Evolutionary conservation across 352 stramenopile species (phyloP), one percentile per base, ranked within the genome.

Genomic region (Phytophthora brassicae): DNA sequence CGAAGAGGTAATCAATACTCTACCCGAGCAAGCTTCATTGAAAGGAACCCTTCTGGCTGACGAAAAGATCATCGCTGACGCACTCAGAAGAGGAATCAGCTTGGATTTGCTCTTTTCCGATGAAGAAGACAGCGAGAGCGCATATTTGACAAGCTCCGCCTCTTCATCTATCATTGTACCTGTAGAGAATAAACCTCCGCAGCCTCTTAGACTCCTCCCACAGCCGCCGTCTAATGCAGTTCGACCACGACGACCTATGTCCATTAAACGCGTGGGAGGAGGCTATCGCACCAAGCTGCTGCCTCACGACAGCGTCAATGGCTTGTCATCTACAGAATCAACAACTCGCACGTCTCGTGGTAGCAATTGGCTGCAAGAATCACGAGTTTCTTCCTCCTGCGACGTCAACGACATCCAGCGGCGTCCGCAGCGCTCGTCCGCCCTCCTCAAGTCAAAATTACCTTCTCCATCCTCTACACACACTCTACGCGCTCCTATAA

Each of bases 101-200:
- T 65, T 88, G 17, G 79, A 88, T 26, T 55, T 88, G 42, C 64
- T 88, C 22, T 85, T 88, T 50, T 85, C 79, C 2, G 75, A 84
- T 24, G 65, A 74, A 48, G 70, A 75, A 49, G 69, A 64, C 28
- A 47, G 9, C 33, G 59, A 61, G 17, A 58, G 49, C 16, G 31
- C 57, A n/a, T n/a, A n/a, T n/a, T n/a, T n/a, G 5, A 70, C 50
- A 1, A 51, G 56, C 20, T 66, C 55, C 8, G 57, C 49, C 5
- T 56, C 60, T 1, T 67, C 53, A 4, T 60, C 58, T n/a, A 59
- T 23, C n/a, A 50, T 36, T 16, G n/a, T 24, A 24, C 22, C 31
- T 14, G 13, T 42, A 41, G 59, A 45, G 39, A 20, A 24, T 6
- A 24, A 68, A 23, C 14, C 56, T 17, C 12, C 49, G 8, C 26